These are phyloP conservation scores for Puya raimondii DNA, from an alignment of 176 grass and related monocot genomes.

Conservation along the genomic window DNA sequence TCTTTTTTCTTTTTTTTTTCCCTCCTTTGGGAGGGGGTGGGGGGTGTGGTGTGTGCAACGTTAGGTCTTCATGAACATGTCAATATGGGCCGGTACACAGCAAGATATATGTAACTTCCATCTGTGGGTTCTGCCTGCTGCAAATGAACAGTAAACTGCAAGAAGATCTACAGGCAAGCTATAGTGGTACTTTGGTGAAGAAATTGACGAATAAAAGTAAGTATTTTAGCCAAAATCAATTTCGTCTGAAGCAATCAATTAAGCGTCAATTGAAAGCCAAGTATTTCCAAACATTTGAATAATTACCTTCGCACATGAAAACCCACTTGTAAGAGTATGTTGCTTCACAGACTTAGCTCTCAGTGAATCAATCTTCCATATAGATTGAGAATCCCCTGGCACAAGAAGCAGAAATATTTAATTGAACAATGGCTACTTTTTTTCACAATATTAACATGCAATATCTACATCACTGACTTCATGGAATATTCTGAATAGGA, in stretches of 20 bases:
- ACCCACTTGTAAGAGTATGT: constrained; percentile 50
- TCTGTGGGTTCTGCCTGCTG: no score
- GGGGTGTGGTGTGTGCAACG: no score
- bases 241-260: no score
- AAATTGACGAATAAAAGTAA: neutral
- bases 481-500: neutral
- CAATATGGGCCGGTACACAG: no score
- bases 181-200: no score
- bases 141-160: no score
- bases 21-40: no score
- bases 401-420: neutral
- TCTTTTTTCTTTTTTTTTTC: no score
- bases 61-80: no score
- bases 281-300: neutral
- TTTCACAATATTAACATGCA: neutral
- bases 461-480: neutral
- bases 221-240: neutral
- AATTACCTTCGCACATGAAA: constrained; percentile 87
- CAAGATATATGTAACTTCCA: no score
- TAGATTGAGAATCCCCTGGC: constrained; percentile 72
- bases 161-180: no score
- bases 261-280: neutral
- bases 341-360: constrained; percentile 69
- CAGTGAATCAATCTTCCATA: constrained; percentile 80
- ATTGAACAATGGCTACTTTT: neutral